Evolutionary conservation across 768 basidiomycete species (phyloP).

Genomic region (Kwoniella shandongensis): DNA sequence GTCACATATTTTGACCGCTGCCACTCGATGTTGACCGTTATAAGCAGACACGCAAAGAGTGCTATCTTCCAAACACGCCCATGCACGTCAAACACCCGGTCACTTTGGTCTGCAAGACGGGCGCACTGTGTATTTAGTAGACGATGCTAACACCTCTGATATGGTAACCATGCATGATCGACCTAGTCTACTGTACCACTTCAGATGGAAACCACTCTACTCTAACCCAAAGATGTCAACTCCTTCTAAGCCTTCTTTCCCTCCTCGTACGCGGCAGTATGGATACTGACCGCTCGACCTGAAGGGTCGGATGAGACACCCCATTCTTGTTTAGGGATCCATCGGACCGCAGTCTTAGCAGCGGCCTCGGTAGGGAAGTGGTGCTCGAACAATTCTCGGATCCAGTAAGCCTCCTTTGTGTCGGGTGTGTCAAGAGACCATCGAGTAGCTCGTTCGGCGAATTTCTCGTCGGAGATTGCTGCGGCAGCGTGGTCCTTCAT

Average conservation of each 20-base stretch:
- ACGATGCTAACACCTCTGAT: too few species aligned
- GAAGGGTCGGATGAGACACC: conserved; percentile 92
- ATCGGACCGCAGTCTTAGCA: conserved; percentile 85
- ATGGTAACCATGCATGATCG: background rate
- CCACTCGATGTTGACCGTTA: too few species aligned
- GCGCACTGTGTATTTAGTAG: too few species aligned
- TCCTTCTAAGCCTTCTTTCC: conserved; percentile 19
- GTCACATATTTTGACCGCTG: too few species aligned
- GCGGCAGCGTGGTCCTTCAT: conserved; percentile 83
- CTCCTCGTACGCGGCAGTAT: conserved; percentile 78
- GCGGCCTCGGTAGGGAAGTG: conserved; percentile 80
- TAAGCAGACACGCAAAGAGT: too few species aligned
- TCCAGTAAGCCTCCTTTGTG: conserved; percentile 94
- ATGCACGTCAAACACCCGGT: too few species aligned
- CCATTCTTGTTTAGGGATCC: conserved; percentile 96
- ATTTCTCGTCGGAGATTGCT: conserved; percentile 75
- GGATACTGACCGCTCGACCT: conserved; percentile 91
- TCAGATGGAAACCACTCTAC: too few species aligned
- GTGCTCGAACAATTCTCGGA: conserved; percentile 89
- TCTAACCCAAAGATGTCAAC: too few species aligned
- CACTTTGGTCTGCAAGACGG: too few species aligned
- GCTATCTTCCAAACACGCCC: too few species aligned
- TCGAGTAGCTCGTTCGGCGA: conserved; percentile 68
- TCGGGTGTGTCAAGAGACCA: conserved; percentile 81
- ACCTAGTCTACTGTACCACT: background rate